Evolutionary conservation across 306 rosid species (phyloP).

Genomic region (Hippophae gyantsensis): DNA sequence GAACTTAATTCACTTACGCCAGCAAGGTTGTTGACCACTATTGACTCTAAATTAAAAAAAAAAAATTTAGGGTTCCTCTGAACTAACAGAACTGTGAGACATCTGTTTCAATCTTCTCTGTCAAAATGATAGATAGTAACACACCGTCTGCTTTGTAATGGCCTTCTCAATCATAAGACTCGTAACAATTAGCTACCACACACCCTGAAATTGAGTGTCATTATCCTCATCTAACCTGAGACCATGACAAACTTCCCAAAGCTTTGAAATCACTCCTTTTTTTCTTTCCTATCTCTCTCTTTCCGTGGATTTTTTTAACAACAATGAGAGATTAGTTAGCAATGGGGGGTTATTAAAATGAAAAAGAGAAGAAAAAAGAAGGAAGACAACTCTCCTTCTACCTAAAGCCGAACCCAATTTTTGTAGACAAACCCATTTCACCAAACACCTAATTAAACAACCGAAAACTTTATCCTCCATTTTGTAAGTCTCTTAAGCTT

Average conservation of each 20-base stretch:
- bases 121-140: conserved; percentile 17
- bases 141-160: conserved; percentile 16
- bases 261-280: conserved; percentile 51
- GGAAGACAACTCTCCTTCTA: conserved; percentile 58
- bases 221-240: conserved; percentile 29
- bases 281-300: conserved; percentile 25
- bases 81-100: neutral
- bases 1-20: no score
- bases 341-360: conserved; percentile 9
- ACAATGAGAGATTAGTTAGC: conserved; percentile 31
- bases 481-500: conserved; percentile 1
- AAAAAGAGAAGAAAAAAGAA: neutral
- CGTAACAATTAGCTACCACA: neutral
- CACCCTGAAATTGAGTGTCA: neutral
- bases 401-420: conserved; percentile 32
- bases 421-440: conserved; percentile 59
- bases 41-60: no score
- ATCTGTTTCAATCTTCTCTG: conserved; percentile 1
- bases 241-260: conserved; percentile 32
- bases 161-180: conserved; percentile 16
- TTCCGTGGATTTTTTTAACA: conserved; percentile 10
- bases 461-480: neutral
- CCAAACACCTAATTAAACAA: conserved; percentile 37
- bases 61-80: no score
- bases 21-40: no score